phyloP scores from a whole-genome alignment of 2,329 filamentous ascomycete species.

The Fusarium brevicatenulatum region DNA sequence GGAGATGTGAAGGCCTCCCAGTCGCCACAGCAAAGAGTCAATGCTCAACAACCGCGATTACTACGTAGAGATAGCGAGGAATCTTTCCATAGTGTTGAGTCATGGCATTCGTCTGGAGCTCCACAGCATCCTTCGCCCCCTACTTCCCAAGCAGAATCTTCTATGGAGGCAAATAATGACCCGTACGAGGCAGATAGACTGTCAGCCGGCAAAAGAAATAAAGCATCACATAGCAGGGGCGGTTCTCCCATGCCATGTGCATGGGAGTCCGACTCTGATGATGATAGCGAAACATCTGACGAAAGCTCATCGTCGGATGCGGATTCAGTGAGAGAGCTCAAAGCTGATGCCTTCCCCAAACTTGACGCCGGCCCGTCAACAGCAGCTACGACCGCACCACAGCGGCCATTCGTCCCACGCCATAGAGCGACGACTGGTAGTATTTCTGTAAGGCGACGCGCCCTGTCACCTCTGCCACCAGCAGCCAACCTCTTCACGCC shows the following conservation, averaged over 20 bases:
- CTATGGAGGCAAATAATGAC: constrained; percentile 40
- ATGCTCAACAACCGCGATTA: constrained; percentile 12
- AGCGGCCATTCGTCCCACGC: constrained; percentile 27
- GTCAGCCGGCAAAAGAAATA: constrained; percentile 5
- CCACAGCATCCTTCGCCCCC: constrained; percentile 57
- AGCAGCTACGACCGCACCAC: neutral
- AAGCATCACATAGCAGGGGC: constrained; percentile 3
- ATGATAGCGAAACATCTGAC: constrained; percentile 40
- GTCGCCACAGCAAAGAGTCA: neutral
- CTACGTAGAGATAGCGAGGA: constrained; percentile 50
- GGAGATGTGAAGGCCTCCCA: constrained; percentile 5
- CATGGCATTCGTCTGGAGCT: constrained; percentile 58
- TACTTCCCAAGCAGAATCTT: constrained; percentile 53
- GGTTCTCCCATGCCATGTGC: constrained; percentile 27
- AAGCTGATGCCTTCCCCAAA: neutral
- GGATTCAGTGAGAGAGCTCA: constrained; percentile 3
- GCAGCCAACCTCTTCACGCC: constrained; percentile 69
- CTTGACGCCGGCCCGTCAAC: neutral
- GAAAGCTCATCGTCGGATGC: constrained; percentile 43
- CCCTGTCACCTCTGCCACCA: constrained; percentile 74
- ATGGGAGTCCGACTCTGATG: constrained; percentile 41
- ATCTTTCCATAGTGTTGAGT: constrained; percentile 65
- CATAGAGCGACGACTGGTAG: constrained; percentile 43
- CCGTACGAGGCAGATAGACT: constrained; percentile 3
- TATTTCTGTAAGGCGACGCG: constrained; percentile 52